A percentile compares a stretch with the other conserved stretches of the same genome.
Conservation (phyloP, 2,329 filamentous ascomycete species). For the Botrytis cinerea region DNA sequence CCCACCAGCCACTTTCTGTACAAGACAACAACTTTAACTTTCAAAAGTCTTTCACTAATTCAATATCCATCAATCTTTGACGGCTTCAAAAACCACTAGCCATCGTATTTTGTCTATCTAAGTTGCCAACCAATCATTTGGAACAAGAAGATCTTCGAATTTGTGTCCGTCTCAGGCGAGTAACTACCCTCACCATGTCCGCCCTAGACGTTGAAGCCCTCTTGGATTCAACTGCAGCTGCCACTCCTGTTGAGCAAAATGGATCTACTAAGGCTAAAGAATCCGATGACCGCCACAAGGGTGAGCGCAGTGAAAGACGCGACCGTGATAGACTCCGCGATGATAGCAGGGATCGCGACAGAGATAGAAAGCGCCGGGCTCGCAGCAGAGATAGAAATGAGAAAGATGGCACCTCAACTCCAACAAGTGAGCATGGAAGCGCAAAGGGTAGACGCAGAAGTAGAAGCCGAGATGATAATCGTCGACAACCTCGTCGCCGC, state of each 20-base stretch:
- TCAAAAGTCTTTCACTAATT: neutral
- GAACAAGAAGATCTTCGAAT: neutral
- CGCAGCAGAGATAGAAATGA: slow-evolving; percentile 36
- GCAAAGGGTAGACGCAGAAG: slow-evolving; percentile 81
- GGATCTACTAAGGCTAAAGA: slow-evolving; percentile 51
- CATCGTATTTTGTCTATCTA: neutral
- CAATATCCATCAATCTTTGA: neutral
- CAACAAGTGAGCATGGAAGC: slow-evolving; percentile 65
- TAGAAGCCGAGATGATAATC: slow-evolving; percentile 74
- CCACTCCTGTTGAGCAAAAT: slow-evolving; percentile 49
- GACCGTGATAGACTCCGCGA: slow-evolving; percentile 59
- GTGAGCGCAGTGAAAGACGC: slow-evolving; percentile 54
- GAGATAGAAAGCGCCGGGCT: slow-evolving; percentile 49
- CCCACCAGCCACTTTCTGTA: slow-evolving; percentile 10
- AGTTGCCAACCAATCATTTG: neutral
- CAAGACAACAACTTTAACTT: slow-evolving; percentile 1
- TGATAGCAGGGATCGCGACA: slow-evolving; percentile 56
- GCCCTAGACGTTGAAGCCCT: slow-evolving; percentile 84
- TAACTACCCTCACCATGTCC: slow-evolving; percentile 54
- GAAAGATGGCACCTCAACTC: slow-evolving; percentile 63
- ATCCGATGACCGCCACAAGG: slow-evolving; percentile 58
- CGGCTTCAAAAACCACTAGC: neutral
- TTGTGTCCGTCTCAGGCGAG: slow-evolving; percentile 7
- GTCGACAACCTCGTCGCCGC: slow-evolving; percentile 71
- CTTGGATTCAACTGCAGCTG: slow-evolving; percentile 78